Evolutionary conservation across 805 yeast species (phyloP), one percentile per base, ranked within the genome.

Genomic region (Myxozyma mucilagina): DNA sequence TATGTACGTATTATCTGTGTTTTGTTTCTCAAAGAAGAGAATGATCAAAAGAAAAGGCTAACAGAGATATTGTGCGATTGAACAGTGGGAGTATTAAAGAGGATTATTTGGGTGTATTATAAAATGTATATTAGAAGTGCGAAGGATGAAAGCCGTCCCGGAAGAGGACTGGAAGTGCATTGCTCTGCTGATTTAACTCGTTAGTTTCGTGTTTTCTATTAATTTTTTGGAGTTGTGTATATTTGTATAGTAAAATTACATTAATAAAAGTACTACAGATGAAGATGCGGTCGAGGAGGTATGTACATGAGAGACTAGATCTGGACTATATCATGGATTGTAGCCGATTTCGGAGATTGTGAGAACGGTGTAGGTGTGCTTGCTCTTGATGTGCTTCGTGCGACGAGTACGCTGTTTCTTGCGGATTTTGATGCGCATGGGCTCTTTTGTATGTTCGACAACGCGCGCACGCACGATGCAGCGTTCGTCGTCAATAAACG

Each of bases 51-150:
- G 29, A 24, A 4, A 4, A 24, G 29, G 29, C 29, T 24, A 24
- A 24, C 29, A 24, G 29, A 24, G 29, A 4, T 4, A 24, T 24
- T 24, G 29, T 24, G 29, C 14, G 10, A 44, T n/a, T 45, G 36
- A 56, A 51, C 53, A 73, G 75, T 73, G 99, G 99, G 53, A 89
- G 96, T 75, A 93, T 94, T 71, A 94, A 93, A 75, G 99, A 94
- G 78, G 99, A 94, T 78, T 94, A 90, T 74, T 81, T 94, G 76
- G 99, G 99, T 57, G 96, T 96, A 36, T 74, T 84, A 61, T 84
- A 71, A 45, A 52, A 8, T 52, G 47, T 53, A 44, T 44, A 53
- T 44, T 53, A 53, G 10, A 50, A 50, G 48, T 20, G 14, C 11
- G 16, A 14, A 18, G 9, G 20, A 18, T 36, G 14, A 24, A 49